Base-by-base conservation (phyloP, 768 basidiomycete species). In the Trametes elegans region DNA sequence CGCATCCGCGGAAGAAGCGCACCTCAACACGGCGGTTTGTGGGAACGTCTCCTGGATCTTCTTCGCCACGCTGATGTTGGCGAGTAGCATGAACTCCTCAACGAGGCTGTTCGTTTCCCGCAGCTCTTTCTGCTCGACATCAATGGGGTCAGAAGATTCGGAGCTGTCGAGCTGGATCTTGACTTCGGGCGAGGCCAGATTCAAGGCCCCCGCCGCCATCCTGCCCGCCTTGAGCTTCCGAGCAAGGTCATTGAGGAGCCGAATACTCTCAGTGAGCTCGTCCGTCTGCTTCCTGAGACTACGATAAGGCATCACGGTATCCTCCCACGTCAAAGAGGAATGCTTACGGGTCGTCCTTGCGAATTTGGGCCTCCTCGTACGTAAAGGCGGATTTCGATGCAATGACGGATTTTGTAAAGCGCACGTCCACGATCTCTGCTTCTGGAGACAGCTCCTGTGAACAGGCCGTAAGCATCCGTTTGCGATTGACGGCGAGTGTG, bases 71-170 rank as follows among this genome's bases (percentile, higher is more conserved):
- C 88, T 91, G 62, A 96, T 89, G 64, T 98, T 99, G 6, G 97
- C 96, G 55, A 99, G 84, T 60, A 99, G 75, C 97, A 99, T 99
- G 73, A 99, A 98, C 70, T 98, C 97, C 70, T 99, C 97, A 2
- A 98, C 97, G 7, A 98, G 74, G 59, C 90, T 93, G 67, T 98
- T 98, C 8, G 97, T 99, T 73, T 98, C 95, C 26, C 81, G 75
- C 66, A 90, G 68, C 64, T 92, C 88, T 69, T 98, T 98, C 68
- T 95, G 93, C 72, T 98, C 93, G 9, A 99, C 95, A 59, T 98
- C 96, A 58, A 98, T 91, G 0, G 96, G 96, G 61, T 97, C 94
- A 2, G 93, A 89, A 0, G 90, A 91, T 69, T 98, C 97, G 1
- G 93, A 78, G 60, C 88, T 92, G 65, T 97, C 92, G 14, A 98